A percentile compares a stretch with the other conserved stretches of the same genome.
These are phyloP conservation scores for Fusarium sp. DNA, from an alignment of 2,329 filamentous ascomycete genomes.

Conservation along the genomic window DNA sequence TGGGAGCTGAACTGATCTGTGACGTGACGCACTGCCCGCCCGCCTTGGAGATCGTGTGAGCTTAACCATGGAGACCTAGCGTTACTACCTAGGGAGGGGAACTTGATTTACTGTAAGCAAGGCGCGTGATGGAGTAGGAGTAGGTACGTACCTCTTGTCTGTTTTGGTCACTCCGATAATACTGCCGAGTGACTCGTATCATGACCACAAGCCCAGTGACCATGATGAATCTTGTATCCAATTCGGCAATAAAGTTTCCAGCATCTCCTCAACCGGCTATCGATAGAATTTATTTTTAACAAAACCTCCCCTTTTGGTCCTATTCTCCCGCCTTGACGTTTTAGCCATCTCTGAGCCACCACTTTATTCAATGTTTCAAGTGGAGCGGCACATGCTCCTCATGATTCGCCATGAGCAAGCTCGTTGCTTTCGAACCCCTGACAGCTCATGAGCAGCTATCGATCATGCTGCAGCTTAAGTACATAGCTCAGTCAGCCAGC, in stretches of 20 bases:
- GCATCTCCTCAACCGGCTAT: neutral
- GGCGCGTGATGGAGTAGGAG: constrained; percentile 16
- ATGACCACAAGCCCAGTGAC: neutral
- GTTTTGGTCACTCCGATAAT: constrained; percentile 6
- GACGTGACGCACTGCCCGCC: constrained; percentile 43
- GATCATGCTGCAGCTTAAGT: constrained; percentile 27
- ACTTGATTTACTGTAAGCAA: constrained; percentile 8
- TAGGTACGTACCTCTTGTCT: too few species aligned
- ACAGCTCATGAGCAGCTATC: constrained; percentile 29
- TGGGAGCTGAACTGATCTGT: constrained; percentile 5
- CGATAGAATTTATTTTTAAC: too few species aligned
- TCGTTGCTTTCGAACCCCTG: constrained; percentile 12
- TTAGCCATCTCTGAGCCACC: constrained; percentile 18
- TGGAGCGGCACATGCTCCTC: constrained; percentile 30
- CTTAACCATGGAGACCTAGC: constrained; percentile 37
- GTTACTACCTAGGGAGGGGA: too few species aligned
- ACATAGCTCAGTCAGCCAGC: constrained; percentile 25
- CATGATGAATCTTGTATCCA: neutral
- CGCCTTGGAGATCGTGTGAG: constrained; percentile 40
- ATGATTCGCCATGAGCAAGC: constrained; percentile 37
- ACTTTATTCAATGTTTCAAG: constrained; percentile 31
- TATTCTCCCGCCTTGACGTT: constrained; percentile 1
- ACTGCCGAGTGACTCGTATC: neutral
- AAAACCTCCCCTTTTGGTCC: neutral
- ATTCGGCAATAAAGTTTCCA: neutral